Conservation (phyloP, 2,329 filamentous ascomycete species). For the Fusarium heterosporum region DNA sequence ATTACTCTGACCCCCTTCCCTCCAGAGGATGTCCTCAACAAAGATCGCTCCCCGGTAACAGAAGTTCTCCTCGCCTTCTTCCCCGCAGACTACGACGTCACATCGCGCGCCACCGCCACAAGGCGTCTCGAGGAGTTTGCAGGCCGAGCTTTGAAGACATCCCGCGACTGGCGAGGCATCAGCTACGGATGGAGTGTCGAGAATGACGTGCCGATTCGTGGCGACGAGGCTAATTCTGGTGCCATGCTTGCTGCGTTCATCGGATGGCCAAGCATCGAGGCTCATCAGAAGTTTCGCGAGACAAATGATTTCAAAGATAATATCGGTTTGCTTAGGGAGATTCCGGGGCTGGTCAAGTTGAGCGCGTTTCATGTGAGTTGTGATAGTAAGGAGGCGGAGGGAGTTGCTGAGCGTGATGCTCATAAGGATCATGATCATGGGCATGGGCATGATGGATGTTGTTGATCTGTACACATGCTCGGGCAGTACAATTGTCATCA, state of each 20-base stretch:
- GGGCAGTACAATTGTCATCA: neutral
- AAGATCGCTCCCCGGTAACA: slow-evolving; percentile 36
- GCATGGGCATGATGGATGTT: slow-evolving; percentile 34
- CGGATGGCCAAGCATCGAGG: slow-evolving; percentile 55
- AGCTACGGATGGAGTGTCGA: slow-evolving; percentile 51
- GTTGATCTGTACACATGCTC: neutral
- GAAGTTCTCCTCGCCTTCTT: slow-evolving; percentile 42
- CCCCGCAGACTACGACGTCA: slow-evolving; percentile 35
- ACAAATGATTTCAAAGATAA: slow-evolving; percentile 52
- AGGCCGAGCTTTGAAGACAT: slow-evolving; percentile 31
- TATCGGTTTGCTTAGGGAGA: slow-evolving; percentile 43
- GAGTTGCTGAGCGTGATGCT: slow-evolving; percentile 12
- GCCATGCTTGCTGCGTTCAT: slow-evolving; percentile 47
- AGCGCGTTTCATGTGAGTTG: slow-evolving; percentile 42
- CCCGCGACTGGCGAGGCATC: slow-evolving; percentile 39
- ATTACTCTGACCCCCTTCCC: slow-evolving; percentile 40
- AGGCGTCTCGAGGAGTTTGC: slow-evolving; percentile 35
- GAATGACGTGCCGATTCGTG: slow-evolving; percentile 48
- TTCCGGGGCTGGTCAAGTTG: slow-evolving; percentile 41
- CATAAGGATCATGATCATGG: slow-evolving; percentile 27
- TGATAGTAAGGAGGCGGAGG: slow-evolving; percentile 26
- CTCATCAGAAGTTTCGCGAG: slow-evolving; percentile 52
- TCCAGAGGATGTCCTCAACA: slow-evolving; percentile 39
- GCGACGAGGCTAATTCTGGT: slow-evolving; percentile 45
- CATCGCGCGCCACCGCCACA: slow-evolving; percentile 36